phyloP scores from a whole-genome alignment of 371 early-diverging fungal genomes.

The Coemansia sp. region DNA sequence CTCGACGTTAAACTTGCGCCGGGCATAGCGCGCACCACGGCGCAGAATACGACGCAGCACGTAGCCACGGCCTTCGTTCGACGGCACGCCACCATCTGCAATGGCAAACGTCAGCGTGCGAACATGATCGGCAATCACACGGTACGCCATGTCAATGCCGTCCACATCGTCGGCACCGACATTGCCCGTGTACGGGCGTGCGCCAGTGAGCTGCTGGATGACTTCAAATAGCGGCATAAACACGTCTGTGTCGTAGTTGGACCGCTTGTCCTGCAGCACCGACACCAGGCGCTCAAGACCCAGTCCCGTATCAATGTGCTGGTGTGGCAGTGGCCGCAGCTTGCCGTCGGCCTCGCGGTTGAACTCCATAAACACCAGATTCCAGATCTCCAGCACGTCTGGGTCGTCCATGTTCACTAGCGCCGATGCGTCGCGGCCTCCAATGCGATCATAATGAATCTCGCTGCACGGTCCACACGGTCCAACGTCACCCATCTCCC shows the following conservation, averaged over 20 bases:
- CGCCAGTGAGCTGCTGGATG: slow-evolving; percentile 86
- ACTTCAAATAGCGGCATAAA: slow-evolving; percentile 83
- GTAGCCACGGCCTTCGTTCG: slow-evolving; percentile 99
- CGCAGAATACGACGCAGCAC: slow-evolving; percentile 98
- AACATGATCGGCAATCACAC: slow-evolving; percentile 99
- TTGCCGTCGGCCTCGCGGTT: slow-evolving; percentile 95
- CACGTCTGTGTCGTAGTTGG: slow-evolving; percentile 99
- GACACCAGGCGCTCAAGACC: slow-evolving; percentile 98
- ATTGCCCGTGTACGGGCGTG: slow-evolving; percentile 79
- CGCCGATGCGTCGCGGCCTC: slow-evolving; percentile 90
- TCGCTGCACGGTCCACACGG: slow-evolving; percentile 99
- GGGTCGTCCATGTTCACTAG: slow-evolving; percentile 99
- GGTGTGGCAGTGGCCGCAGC: slow-evolving; percentile 89
- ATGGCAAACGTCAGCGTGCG: slow-evolving; percentile 98
- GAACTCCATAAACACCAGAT: slow-evolving; percentile 99
- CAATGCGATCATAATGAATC: slow-evolving; percentile 99
- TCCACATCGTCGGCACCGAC: slow-evolving; percentile 90
- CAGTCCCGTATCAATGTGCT: slow-evolving; percentile 99
- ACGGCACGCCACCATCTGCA: slow-evolving; percentile 94
- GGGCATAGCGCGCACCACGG: slow-evolving; percentile 95
- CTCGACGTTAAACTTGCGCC: slow-evolving; percentile 88
- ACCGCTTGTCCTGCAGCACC: slow-evolving; percentile 93
- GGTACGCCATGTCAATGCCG: slow-evolving; percentile 97
- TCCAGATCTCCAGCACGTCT: slow-evolving; percentile 99
- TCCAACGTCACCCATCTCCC: slow-evolving; percentile 99